Evolutionary conservation across 2,329 filamentous ascomycete genomes (phyloP), one percentile per base, ranked within the genome.

Genomic region (Xylaria digitata): DNA sequence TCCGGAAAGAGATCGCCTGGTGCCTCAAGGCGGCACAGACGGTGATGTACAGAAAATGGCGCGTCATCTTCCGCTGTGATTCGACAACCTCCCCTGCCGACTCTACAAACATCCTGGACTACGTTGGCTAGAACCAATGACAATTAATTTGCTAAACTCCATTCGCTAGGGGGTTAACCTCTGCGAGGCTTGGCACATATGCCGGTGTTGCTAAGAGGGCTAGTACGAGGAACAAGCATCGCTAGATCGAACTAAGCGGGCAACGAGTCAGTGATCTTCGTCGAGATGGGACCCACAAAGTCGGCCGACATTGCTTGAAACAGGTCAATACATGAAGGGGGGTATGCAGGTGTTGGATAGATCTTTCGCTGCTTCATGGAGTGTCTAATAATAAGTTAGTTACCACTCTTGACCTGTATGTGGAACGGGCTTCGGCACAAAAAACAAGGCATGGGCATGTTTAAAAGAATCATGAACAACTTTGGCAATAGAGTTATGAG

Each of bases 261-360:
- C 69, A 71, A 75, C 73, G 77, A 74, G 75, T 70, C 73, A 72
- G 71, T 73, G 78, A 79, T 79, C 76, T 73, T 76, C 72, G 71
- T 77, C 75, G 73, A 67, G 78, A 78, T 77, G 75, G 78, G 75
- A 75, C 68, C 74, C 78, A 70, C 73, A 74, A 74, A 73, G 72
- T 75, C 79, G 80, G 80, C 73, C 74, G 65, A 71, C 70, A 69
- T 75, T 75, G 73, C 79, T 79, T 45, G 71, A 81, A 79, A 63
- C 55, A 76, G 78, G 65, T 73, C 80, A 79, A 72, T 61, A 68
- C 56, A 57, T 60, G 69, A 62, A 5, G 46, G 50, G 66, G 58
- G 43, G 15, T 60, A 66, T 65, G 62, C 57, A 52, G 57, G 66
- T 59, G 48, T 26, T 65, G 53, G 43, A 59, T 61, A 61, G 23